phyloP scores from a whole-genome alignment of 78 protist species.

The Speleostelium caveatum region DNA sequence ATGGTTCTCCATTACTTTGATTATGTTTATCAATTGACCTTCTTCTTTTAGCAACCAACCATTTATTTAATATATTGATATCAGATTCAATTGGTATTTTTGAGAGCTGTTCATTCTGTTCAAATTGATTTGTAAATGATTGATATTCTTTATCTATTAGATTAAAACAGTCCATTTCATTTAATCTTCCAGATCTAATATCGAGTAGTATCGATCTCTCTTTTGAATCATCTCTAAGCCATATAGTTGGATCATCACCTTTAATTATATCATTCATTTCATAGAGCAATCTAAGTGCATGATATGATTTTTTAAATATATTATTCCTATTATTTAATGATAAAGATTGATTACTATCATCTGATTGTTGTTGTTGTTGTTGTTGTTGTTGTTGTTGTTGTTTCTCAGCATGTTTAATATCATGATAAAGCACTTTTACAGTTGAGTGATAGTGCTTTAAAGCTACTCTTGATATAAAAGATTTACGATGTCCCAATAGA shows the following conservation, averaged over 20 bases:
- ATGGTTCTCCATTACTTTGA: background rate
- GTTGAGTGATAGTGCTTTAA: slow-evolving; percentile 28
- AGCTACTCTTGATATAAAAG: background rate
- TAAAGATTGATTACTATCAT: background rate
- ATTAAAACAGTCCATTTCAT: background rate
- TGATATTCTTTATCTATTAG: background rate
- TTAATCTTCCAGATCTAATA: slow-evolving; percentile 9
- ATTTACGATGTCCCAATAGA: background rate
- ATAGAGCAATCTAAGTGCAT: slow-evolving; percentile 23
- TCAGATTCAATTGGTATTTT: background rate
- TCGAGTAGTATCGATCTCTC: background rate
- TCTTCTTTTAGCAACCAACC: slow-evolving; percentile 27
- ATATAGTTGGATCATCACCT: background rate
- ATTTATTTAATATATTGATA: slow-evolving; percentile 14
- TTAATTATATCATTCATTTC: slow-evolving; percentile 19
- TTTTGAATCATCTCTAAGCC: background rate
- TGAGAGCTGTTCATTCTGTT: background rate
- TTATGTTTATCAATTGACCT: slow-evolving; percentile 1
- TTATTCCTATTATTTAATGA: slow-evolving; percentile 24
- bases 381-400: background rate
- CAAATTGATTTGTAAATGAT: background rate
- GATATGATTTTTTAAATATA: slow-evolving; percentile 49
- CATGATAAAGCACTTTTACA: slow-evolving; percentile 21
- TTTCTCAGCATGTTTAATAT: background rate
- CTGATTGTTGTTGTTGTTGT: slow-evolving; percentile 1